phyloP scores from a whole-genome alignment of 768 basidiomycete genomes.

The Pleurotus ostreatus region DNA sequence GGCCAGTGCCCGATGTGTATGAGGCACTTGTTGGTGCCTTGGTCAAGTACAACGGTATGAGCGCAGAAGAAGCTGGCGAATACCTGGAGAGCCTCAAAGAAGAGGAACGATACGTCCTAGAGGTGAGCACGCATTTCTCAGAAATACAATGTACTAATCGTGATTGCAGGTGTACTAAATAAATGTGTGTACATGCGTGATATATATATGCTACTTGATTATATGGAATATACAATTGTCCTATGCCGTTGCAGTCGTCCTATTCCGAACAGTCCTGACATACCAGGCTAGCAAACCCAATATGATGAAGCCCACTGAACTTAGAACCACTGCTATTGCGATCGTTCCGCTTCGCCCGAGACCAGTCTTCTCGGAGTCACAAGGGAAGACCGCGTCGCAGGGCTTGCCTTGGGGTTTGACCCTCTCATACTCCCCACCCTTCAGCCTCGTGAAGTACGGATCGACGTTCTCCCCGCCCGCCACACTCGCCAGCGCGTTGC shows the following conservation, averaged over 20 bases:
- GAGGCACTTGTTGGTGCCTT: slow-evolving; percentile 86
- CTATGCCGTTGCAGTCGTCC: neutral
- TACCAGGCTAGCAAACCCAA: slow-evolving; percentile 42
- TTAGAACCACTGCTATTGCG: slow-evolving; percentile 65
- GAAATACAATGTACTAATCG: neutral
- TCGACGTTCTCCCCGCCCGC: slow-evolving; percentile 42
- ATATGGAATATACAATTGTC: slow-evolving; percentile 16
- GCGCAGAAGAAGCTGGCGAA: slow-evolving; percentile 63
- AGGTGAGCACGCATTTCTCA: slow-evolving; percentile 45
- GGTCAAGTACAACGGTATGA: slow-evolving; percentile 63
- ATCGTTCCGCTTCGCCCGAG: slow-evolving; percentile 63
- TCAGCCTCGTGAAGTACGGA: slow-evolving; percentile 73
- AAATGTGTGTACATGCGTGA: slow-evolving; percentile 5
- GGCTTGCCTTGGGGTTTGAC: slow-evolving; percentile 65
- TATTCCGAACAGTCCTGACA: slow-evolving; percentile 19
- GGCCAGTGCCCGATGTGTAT: slow-evolving; percentile 99
- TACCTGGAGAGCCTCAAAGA: slow-evolving; percentile 91
- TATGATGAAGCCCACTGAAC: slow-evolving; percentile 57
- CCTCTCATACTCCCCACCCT: slow-evolving; percentile 62
- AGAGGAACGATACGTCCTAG: slow-evolving; percentile 95
- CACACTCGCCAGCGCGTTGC: slow-evolving; percentile 30
- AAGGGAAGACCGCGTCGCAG: slow-evolving; percentile 68
- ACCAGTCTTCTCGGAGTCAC: slow-evolving; percentile 44
- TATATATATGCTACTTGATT: slow-evolving; percentile 15
- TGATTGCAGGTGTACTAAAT: slow-evolving; percentile 10